Conservation (phyloP, 805 yeast genomes). For the Wickerhamiella sorbophila region DNA sequence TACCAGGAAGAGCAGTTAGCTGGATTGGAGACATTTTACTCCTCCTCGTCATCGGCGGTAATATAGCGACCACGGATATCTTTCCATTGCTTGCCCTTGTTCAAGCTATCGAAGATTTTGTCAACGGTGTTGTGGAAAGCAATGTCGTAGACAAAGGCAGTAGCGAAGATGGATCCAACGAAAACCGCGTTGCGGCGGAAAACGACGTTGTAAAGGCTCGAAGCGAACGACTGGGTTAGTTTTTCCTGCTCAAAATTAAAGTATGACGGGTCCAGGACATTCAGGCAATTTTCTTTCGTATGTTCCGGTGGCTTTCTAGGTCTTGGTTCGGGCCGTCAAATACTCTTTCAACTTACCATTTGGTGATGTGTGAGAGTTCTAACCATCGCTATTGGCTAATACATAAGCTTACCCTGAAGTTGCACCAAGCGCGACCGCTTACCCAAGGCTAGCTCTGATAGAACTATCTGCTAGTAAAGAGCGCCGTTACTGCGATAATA, state of each 20-base stretch:
- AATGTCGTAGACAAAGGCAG: constrained; percentile 62
- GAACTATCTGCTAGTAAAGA: no score
- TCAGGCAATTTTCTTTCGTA: neutral
- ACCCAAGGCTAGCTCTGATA: no score
- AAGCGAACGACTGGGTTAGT: constrained; percentile 23
- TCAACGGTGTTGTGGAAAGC: constrained; percentile 26
- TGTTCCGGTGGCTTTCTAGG: neutral
- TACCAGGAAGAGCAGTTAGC: no score
- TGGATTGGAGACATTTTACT: no score
- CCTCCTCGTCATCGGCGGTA: constrained; percentile 19
- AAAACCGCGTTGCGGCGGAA: constrained; percentile 85
- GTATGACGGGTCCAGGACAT: neutral
- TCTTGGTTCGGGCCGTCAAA: no score
- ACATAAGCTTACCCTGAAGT: constrained; percentile 19
- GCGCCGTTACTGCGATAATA: no score
- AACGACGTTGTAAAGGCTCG: constrained; percentile 46
- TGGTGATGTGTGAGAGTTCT: constrained; percentile 1
- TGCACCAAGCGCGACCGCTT: no score
- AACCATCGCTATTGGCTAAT: constrained; percentile 1
- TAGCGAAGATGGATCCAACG: constrained; percentile 68
- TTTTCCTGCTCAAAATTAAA: no score
- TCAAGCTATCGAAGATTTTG: constrained; percentile 25
- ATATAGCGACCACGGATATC: constrained; percentile 21
- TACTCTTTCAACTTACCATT: constrained; percentile 8
- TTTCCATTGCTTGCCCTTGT: constrained; percentile 27